Percentiles rank a stretch among this genome's conserved stretches.
Conservation (phyloP, 2,329 filamentous ascomycete genomes). For the Stylonectria norvegica region DNA sequence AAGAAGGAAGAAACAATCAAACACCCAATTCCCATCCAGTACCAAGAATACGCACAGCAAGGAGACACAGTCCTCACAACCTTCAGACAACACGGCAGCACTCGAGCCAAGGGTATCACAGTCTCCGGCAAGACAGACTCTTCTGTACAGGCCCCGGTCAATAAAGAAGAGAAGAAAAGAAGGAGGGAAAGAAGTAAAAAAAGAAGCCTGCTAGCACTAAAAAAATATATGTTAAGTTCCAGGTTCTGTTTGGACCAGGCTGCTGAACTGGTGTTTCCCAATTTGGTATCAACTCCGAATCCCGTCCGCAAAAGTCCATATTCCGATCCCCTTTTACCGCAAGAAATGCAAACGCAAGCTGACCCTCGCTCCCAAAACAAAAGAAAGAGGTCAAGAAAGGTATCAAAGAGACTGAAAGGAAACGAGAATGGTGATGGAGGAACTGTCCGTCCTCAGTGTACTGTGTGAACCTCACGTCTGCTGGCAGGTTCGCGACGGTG, state of each 20-base stretch:
- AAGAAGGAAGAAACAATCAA: no score
- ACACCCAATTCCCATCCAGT: no score
- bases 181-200: constrained; percentile 1
- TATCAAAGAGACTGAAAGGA: neutral
- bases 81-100: neutral
- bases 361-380: neutral
- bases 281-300: constrained; percentile 6
- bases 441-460: neutral
- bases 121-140: constrained; percentile 2
- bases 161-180: constrained; percentile 2
- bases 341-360: neutral
- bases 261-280: constrained; percentile 9
- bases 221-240: constrained; percentile 1
- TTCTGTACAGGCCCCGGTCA: constrained; percentile 3
- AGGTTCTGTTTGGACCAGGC: constrained; percentile 11
- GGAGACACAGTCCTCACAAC: no score
- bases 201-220: constrained; percentile 2
- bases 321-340: neutral
- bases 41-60: no score
- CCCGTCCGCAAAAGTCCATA: constrained; percentile 3
- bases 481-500: constrained; percentile 7
- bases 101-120: constrained; percentile 11
- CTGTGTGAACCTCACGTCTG: constrained; percentile 7
- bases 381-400: neutral
- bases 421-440: neutral